A percentile compares a stretch with the other conserved stretches of the same genome.
phyloP scores from a whole-genome alignment of 1,284 basidiomycete species.

The Austroboletus novae-zelandiae region DNA sequence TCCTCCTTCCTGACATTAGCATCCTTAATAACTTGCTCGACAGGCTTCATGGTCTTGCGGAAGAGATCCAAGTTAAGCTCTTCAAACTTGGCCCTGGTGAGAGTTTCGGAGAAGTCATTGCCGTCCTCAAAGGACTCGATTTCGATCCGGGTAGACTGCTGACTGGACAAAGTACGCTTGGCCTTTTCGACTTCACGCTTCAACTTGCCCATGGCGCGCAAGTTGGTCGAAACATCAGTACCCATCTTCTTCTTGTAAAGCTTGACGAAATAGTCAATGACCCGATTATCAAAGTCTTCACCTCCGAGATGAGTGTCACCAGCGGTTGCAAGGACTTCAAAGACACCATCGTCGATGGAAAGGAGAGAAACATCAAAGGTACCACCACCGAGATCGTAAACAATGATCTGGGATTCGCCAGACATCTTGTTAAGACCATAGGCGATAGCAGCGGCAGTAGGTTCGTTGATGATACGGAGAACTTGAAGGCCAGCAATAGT shows the following conservation, averaged over 20 bases:
- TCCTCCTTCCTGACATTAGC: constrained; percentile 96
- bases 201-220: constrained; percentile 96
- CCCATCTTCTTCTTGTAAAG: constrained; percentile 98
- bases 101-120: constrained; percentile 97
- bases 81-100: constrained; percentile 99
- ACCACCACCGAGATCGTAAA: constrained; percentile 98
- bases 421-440: constrained; percentile 90
- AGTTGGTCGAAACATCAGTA: constrained; percentile 83
- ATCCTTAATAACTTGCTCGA: constrained; percentile 98
- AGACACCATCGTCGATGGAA: constrained; percentile 98
- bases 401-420: constrained; percentile 90
- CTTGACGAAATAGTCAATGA: constrained; percentile 99
- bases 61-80: constrained; percentile 98
- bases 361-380: constrained; percentile 99
- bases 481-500: constrained; percentile 89
- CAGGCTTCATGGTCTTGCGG: constrained; percentile 95
- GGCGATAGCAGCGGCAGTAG: constrained; percentile 92
- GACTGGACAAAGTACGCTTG: constrained; percentile 94
- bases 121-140: constrained; percentile 98
- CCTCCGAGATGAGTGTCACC: constrained; percentile 99
- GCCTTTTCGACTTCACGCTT: constrained; percentile 99
- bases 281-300: constrained; percentile 98
- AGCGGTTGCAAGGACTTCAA: constrained; percentile 98
- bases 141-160: constrained; percentile 93
- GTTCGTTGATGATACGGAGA: constrained; percentile 96